phyloP scores from a whole-genome alignment of 2,329 filamentous ascomycete species.

The Ambrosiella cleistominuta region DNA sequence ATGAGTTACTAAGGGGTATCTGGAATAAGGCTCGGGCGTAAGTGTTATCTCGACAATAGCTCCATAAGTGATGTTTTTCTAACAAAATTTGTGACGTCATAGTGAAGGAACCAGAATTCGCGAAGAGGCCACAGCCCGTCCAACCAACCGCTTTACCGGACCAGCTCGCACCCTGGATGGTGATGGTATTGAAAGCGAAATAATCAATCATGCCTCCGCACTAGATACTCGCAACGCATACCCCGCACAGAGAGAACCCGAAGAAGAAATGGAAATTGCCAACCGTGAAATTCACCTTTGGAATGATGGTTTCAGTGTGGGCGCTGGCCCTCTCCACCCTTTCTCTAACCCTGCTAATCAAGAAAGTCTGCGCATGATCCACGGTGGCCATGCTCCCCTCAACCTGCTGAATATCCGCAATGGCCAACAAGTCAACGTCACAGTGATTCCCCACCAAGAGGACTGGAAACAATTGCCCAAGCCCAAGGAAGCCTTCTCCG shows the following conservation, averaged over 20 bases:
- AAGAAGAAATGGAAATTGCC: slow-evolving; percentile 21
- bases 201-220: slow-evolving; percentile 42
- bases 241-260: slow-evolving; percentile 22
- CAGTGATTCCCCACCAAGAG: slow-evolving; percentile 58
- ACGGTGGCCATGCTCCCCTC: slow-evolving; percentile 56
- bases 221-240: slow-evolving; percentile 8
- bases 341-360: slow-evolving; percentile 66
- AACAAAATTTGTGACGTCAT: neutral
- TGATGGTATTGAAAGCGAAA: slow-evolving; percentile 53
- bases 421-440: slow-evolving; percentile 62
- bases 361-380: slow-evolving; percentile 56
- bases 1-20: slow-evolving; percentile 43
- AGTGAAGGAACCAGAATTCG: slow-evolving; percentile 6
- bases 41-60: slow-evolving; percentile 15
- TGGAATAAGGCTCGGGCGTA: slow-evolving; percentile 46
- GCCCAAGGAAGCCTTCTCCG: slow-evolving; percentile 58
- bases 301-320: slow-evolving; percentile 71
- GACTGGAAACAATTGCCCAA: slow-evolving; percentile 57
- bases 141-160: slow-evolving; percentile 46
- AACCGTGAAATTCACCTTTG: slow-evolving; percentile 56
- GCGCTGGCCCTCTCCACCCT: slow-evolving; percentile 59
- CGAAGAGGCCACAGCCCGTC: slow-evolving; percentile 17
- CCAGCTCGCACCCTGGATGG: slow-evolving; percentile 61
- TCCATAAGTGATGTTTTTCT: neutral
- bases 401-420: slow-evolving; percentile 61